Percentiles rank a stretch among this genome's conserved stretches.
Evolutionary conservation across 2,329 filamentous ascomycete genomes (phyloP).

Genomic region (Fusarium nematophilum): DNA sequence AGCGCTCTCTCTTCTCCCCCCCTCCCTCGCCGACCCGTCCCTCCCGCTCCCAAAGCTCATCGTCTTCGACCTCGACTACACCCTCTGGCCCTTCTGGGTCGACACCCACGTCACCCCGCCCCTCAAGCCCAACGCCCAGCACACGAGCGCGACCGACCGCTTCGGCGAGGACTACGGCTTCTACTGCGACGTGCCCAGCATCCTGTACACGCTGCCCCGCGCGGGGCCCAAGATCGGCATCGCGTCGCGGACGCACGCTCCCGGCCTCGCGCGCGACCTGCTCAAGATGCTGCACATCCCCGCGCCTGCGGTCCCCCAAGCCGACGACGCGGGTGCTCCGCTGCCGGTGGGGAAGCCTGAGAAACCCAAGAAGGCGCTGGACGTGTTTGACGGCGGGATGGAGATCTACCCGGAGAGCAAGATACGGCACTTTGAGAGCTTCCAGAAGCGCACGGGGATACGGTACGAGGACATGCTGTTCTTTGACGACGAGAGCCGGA

Average conservation of each 20-base stretch:
- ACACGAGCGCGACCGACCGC: slow-evolving; percentile 62
- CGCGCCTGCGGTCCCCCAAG: slow-evolving; percentile 42
- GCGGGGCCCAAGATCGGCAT: slow-evolving; percentile 70
- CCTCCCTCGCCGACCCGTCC: slow-evolving; percentile 60
- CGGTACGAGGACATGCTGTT: slow-evolving; percentile 89
- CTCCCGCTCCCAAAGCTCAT: slow-evolving; percentile 83
- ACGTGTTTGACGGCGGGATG: slow-evolving; percentile 69
- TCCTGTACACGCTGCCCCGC: slow-evolving; percentile 69
- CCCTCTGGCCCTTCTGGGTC: slow-evolving; percentile 98
- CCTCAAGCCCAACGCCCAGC: slow-evolving; percentile 62
- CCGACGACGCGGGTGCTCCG: slow-evolving; percentile 14
- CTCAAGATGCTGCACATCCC: slow-evolving; percentile 77
- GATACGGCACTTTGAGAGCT: slow-evolving; percentile 82
- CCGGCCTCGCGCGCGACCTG: slow-evolving; percentile 83
- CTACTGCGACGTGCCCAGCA: slow-evolving; percentile 75
- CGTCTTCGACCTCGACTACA: slow-evolving; percentile 97
- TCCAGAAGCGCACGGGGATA: slow-evolving; percentile 78
- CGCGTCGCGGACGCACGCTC: slow-evolving; percentile 83
- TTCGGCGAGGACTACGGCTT: slow-evolving; percentile 76
- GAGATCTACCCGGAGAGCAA: slow-evolving; percentile 84
- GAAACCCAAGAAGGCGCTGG: slow-evolving; percentile 61
- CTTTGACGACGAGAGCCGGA: slow-evolving; percentile 92
- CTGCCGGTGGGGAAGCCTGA: slow-evolving; percentile 37
- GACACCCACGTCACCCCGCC: slow-evolving; percentile 90
- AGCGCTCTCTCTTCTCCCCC: slow-evolving; percentile 46